These are phyloP conservation scores for Cercospora citrullina DNA, from an alignment of 2,329 filamentous ascomycete genomes.

Conservation along the genomic window DNA sequence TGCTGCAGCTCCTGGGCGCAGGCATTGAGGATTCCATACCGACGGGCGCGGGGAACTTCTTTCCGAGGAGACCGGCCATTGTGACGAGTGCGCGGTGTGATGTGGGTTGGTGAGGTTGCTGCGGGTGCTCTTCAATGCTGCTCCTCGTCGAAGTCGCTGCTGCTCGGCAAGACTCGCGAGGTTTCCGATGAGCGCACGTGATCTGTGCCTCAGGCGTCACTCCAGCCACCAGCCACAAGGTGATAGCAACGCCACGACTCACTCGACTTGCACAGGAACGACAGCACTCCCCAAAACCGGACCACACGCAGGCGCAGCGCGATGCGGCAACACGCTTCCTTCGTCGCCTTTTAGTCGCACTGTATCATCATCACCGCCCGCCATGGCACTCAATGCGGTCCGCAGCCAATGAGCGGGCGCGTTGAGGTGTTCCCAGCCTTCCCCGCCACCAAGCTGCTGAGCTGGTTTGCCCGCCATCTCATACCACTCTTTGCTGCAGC, in stretches of 20 bases:
- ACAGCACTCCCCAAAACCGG: not conserved
- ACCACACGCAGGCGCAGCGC: not conserved
- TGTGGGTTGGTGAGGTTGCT: constrained; percentile 1
- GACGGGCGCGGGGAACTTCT: constrained; percentile 54
- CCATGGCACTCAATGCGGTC: not conserved
- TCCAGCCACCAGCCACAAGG: not conserved
- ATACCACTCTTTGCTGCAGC: not conserved
- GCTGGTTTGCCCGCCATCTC: constrained; percentile 6
- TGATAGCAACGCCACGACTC: not conserved
- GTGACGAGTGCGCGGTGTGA: constrained; percentile 19
- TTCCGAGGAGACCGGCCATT: constrained; percentile 47
- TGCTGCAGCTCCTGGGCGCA: constrained; percentile 8
- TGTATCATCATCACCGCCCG: not conserved
- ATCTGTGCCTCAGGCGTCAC: not conserved
- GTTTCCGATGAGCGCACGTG: constrained; percentile 4
- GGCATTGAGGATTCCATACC: constrained; percentile 42
- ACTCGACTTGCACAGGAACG: not conserved
- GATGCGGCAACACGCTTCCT: not conserved
- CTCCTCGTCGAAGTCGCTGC: constrained; percentile 9
- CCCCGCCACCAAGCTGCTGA: constrained; percentile 8
- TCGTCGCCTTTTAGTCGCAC: not conserved
- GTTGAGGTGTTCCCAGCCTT: constrained; percentile 7
- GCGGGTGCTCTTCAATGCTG: constrained; percentile 6
- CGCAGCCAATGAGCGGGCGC: constrained; percentile 2
- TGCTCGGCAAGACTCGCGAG: not conserved